phyloP scores from a whole-genome alignment of 2,329 filamentous ascomycete genomes.

The Chrysoporthe puriensis region DNA sequence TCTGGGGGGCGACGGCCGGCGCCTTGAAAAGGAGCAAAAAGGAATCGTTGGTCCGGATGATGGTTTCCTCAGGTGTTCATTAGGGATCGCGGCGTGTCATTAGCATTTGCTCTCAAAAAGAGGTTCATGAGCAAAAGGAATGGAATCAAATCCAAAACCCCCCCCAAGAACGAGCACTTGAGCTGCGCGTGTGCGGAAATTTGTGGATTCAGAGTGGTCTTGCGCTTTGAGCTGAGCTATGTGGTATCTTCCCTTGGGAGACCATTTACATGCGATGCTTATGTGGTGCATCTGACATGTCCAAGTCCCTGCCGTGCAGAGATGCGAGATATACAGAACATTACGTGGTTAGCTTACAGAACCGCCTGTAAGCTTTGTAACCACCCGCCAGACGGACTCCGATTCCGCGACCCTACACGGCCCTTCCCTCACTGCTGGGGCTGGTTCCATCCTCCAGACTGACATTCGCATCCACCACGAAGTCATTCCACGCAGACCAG shows the following conservation, averaged over 20 bases:
- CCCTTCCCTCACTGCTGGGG: slow-evolving; percentile 20
- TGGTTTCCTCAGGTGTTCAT: slow-evolving; percentile 64
- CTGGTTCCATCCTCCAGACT: slow-evolving; percentile 20
- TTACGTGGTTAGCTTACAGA: background rate
- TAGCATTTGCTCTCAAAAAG: slow-evolving; percentile 58
- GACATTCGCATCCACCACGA: slow-evolving; percentile 43
- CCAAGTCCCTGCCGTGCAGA: background rate
- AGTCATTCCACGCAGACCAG: slow-evolving; percentile 50
- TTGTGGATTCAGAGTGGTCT: background rate
- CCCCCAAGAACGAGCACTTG: slow-evolving; percentile 27
- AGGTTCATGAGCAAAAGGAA: slow-evolving; percentile 36
- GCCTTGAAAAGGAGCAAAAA: slow-evolving; percentile 9
- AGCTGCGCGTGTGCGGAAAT: background rate
- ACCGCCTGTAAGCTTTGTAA: background rate
- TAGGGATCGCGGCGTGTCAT: slow-evolving; percentile 63
- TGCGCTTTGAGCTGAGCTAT: slow-evolving; percentile 4
- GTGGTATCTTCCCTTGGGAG: background rate
- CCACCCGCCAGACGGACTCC: background rate
- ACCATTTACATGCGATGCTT: background rate
- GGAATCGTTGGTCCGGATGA: slow-evolving; percentile 33
- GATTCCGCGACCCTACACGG: background rate
- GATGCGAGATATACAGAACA: background rate
- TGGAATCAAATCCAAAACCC: slow-evolving; percentile 49
- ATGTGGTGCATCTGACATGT: background rate
- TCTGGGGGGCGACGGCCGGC: slow-evolving; percentile 35